Percentiles rank a stretch among this genome's conserved stretches.
Conservation (phyloP, 139 green algal species). For the Volvox reticuliferus region DNA sequence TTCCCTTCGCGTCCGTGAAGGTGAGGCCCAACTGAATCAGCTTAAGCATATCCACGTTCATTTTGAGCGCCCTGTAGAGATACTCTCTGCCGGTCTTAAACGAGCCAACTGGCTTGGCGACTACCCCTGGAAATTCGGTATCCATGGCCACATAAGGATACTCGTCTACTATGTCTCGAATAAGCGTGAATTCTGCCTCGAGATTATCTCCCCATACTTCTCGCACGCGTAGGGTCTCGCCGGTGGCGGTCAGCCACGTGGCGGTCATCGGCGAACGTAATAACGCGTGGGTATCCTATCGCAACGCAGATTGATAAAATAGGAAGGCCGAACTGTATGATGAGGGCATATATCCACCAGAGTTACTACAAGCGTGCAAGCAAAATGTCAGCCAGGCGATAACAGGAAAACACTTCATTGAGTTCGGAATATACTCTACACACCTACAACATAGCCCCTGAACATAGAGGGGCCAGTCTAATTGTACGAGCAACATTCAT, state of each 20-base stretch:
- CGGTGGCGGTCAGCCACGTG: conserved; percentile 65
- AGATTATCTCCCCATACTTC: conserved; percentile 98
- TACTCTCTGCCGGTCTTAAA: conserved; percentile 98
- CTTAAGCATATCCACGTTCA: conserved; percentile 99
- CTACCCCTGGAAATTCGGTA: conserved; percentile 96
- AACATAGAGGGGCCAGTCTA: no score
- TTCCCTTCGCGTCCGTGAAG: conserved; percentile 93
- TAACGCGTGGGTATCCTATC: not conserved
- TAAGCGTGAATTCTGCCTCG: conserved; percentile 92
- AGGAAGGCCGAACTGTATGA: not conserved
- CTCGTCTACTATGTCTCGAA: conserved; percentile 92
- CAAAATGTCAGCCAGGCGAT: no score
- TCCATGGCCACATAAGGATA: conserved; percentile 99
- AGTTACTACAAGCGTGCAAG: no score
- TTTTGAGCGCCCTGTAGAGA: conserved; percentile 91
- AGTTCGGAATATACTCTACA: no score
- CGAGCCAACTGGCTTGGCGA: conserved; percentile 92
- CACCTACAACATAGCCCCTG: no score
- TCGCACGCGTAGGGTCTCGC: conserved; percentile 87
- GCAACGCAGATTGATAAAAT: not conserved
- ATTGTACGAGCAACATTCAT: no score
- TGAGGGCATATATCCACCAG: no score
- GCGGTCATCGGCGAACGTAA: conserved; percentile 50
- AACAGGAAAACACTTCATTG: no score
- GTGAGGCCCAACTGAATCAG: conserved; percentile 99